These are phyloP conservation scores for Jaapia argillacea DNA, from an alignment of 768 basidiomycete species.

Conservation along the genomic window DNA sequence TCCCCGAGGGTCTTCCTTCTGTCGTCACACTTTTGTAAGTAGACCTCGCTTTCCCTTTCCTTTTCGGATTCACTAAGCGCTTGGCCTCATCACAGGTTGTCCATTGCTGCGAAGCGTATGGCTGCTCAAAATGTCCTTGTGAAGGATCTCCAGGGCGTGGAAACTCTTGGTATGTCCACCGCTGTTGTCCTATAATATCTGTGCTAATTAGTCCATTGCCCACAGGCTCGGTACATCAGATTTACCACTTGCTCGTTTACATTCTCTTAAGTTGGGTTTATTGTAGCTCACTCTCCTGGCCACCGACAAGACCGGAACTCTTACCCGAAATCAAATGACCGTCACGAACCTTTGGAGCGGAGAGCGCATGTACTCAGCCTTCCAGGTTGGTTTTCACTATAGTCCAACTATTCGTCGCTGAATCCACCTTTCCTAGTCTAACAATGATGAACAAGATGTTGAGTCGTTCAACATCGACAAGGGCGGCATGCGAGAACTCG, in stretches of 20 bases:
- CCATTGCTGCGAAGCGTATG: constrained; percentile 66
- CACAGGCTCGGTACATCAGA: constrained; percentile 16
- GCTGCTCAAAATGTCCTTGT: constrained; percentile 63
- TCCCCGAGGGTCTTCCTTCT: constrained; percentile 54
- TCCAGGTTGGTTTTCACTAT: constrained; percentile 31
- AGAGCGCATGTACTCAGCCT: constrained; percentile 50
- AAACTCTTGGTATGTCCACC: constrained; percentile 46
- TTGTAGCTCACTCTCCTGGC: constrained; percentile 50
- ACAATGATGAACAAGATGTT: constrained; percentile 53
- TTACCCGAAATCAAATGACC: constrained; percentile 68
- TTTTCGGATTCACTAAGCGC: neutral
- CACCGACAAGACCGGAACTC: constrained; percentile 64
- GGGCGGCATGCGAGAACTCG: constrained; percentile 55
- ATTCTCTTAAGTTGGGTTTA: constrained; percentile 5
- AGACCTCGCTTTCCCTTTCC: neutral
- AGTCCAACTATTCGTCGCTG: neutral
- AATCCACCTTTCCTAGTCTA: constrained; percentile 28
- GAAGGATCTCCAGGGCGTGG: constrained; percentile 65
- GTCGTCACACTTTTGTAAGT: constrained; percentile 49
- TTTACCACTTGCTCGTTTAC: neutral
- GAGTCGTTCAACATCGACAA: constrained; percentile 37
- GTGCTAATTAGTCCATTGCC: no score
- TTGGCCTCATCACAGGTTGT: constrained; percentile 22
- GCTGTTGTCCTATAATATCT: no score
- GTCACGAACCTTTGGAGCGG: constrained; percentile 64